Percentiles rank a stretch among this genome's conserved stretches.
These are phyloP conservation scores for Cystobasidium pallidum DNA, from an alignment of 1,284 basidiomycete species.

Conservation along the genomic window DNA sequence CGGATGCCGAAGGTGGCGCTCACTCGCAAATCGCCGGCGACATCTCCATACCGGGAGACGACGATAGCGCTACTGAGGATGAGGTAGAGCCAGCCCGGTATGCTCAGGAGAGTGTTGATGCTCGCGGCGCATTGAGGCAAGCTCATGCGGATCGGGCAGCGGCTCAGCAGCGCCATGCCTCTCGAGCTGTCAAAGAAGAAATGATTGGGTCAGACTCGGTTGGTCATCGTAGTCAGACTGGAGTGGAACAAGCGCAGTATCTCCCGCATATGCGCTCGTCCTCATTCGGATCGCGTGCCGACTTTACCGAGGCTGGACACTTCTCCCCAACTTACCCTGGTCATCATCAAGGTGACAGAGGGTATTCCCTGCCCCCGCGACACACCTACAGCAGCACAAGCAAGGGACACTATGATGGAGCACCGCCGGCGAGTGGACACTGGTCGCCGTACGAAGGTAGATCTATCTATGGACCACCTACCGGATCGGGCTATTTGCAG, in stretches of 20 bases:
- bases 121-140: neutral
- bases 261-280: conserved; percentile 17
- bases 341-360: neutral
- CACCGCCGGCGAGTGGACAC: neutral
- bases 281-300: neutral
- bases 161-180: neutral
- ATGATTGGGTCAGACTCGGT: conserved; percentile 1
- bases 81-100: conserved; percentile 41
- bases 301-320: neutral
- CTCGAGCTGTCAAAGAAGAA: conserved; percentile 26
- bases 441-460: conserved; percentile 27
- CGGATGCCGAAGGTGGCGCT: conserved; percentile 41
- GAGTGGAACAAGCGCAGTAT: neutral
- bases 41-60: conserved; percentile 1
- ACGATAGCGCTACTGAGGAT: conserved; percentile 40
- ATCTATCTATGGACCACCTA: conserved; percentile 5
- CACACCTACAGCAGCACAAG: neutral
- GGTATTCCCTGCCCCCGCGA: conserved; percentile 3
- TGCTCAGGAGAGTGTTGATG: conserved; percentile 20
- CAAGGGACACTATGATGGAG: conserved; percentile 13
- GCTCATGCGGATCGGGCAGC: conserved; percentile 7
- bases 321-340: conserved; percentile 7
- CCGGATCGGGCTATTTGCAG: conserved; percentile 2
- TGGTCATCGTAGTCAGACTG: neutral
- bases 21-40: conserved; percentile 6